Percentiles rank a stretch among this genome's conserved stretches.
Evolutionary conservation across 129 eudicot genomes (phyloP).

Genomic region (Lactuca saligna): DNA sequence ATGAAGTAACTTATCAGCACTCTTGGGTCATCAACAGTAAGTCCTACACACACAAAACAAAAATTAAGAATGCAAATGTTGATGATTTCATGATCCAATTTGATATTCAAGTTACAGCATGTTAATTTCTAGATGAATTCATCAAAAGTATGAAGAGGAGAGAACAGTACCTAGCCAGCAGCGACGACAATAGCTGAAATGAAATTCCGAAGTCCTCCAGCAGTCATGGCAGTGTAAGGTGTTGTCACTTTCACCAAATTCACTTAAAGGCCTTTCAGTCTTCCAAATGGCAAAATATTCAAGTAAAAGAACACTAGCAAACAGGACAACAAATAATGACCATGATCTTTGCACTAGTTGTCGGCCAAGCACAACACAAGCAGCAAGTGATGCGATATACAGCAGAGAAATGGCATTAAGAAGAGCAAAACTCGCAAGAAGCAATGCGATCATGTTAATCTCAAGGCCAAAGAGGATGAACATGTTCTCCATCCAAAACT

Average conservation of each 20-base stretch:
- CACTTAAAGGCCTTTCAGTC: constrained; percentile 41
- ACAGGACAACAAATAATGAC: constrained; percentile 76
- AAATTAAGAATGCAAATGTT: neutral
- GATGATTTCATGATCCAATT: neutral
- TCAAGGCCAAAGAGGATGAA: constrained; percentile 98
- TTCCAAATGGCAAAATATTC: constrained; percentile 89
- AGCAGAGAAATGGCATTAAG: constrained; percentile 76
- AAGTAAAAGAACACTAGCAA: constrained; percentile 71
- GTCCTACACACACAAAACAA: constrained; percentile 49
- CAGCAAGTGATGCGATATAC: constrained; percentile 85
- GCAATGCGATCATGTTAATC: constrained; percentile 87
- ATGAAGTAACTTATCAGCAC: constrained; percentile 77
- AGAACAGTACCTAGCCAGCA: constrained; percentile 90
- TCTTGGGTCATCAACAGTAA: constrained; percentile 91
- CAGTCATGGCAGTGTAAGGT: constrained; percentile 82
- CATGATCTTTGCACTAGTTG: constrained; percentile 74
- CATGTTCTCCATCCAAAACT: constrained; percentile 95
- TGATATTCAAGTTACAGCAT: too few species aligned
- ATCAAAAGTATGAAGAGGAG: constrained; percentile 20
- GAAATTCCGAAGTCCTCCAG: constrained; percentile 65
- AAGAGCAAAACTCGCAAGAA: constrained; percentile 81
- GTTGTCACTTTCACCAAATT: constrained; percentile 30
- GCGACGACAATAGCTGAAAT: constrained; percentile 57
- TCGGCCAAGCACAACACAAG: constrained; percentile 68
- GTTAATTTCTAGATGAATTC: too few species aligned